Base-by-base conservation (phyloP, 1,284 basidiomycete genomes). In the Bondarzewia mesenterica region DNA sequence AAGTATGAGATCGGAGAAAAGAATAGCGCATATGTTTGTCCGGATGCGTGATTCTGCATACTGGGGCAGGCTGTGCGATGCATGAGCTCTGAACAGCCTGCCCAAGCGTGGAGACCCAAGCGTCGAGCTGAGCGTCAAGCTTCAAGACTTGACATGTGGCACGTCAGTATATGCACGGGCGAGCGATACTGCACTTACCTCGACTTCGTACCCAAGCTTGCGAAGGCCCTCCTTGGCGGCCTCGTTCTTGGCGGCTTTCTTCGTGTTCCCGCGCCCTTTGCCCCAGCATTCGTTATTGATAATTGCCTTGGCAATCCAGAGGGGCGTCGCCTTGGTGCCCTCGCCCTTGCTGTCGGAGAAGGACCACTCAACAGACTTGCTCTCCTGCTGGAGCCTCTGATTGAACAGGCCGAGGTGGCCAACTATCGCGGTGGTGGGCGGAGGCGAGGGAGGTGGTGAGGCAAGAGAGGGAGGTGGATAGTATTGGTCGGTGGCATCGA, bases 321-420 rank as follows among this genome's bases (percentile, higher is more conserved):
- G 74, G 5, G 86, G 84, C 18, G 85, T 88, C 16, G 77, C 74
- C 59, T 71, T 75, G 29, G 71, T 76, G 22, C 67, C 67, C 46
- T 68, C 65, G 47, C 64, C 63, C n/a, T 56, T 61, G 37, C 63
- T 68, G 48, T 78, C 75, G 25, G 70, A 64, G 56, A 80, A 86
- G 15, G 74, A 62, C 85, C 86, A 89, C 63, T 89, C 85, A 48
- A 88, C 72, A 40, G 63, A 58, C 49, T 68, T 71, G 57, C 69
- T 71, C 27, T 59, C 56, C 64, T 78, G 83, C 63, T 83, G 80
- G 46, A 88, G 58, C 48, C 75, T 68, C 64, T 88, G 85, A 58
- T 89, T 89, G 71, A 89, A 87, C 40, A 88, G 64, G 21, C 82
- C 78, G 5, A 89, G 73, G 60, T 88, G 80, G 4, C 85, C 85